A percentile compares a stretch with the other conserved stretches of the same genome.
phyloP scores from a whole-genome alignment of 129 eudicot genomes.

The Tanacetum coccineum region DNA sequence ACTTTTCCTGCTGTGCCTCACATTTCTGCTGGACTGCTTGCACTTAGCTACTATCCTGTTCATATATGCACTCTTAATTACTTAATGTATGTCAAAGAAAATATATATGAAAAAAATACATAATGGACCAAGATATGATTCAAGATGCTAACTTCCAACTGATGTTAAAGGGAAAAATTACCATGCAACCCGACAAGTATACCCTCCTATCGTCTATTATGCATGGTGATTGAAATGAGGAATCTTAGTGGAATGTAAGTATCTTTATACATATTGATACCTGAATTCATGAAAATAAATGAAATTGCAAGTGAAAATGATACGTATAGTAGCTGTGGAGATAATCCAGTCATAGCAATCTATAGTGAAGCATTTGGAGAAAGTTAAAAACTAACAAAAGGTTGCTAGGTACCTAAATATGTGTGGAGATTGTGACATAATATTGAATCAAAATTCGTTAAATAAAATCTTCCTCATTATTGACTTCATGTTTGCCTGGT shows the following conservation, averaged over 20 bases:
- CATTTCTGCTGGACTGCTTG: constrained; percentile 86
- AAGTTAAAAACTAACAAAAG: constrained; percentile 13
- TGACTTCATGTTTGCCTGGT: no score
- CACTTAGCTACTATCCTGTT: constrained; percentile 71
- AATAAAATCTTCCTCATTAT: constrained; percentile 17
- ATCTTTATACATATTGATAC: neutral
- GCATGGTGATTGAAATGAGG: neutral
- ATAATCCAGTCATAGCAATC: constrained; percentile 88
- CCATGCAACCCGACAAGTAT: neutral
- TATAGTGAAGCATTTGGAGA: constrained; percentile 32
- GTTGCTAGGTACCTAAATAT: constrained; percentile 19
- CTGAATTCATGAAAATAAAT: neutral
- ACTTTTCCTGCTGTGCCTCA: constrained; percentile 75
- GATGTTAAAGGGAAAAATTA: neutral
- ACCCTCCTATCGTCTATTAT: neutral
- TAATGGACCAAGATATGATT: neutral
- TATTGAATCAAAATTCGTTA: constrained; percentile 1
- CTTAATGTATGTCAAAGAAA: constrained; percentile 52
- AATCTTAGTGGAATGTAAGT: neutral
- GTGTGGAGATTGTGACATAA: constrained; percentile 13
- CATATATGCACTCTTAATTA: constrained; percentile 92
- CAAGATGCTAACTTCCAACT: neutral
- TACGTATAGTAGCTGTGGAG: constrained; percentile 91
- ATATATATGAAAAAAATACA: constrained; percentile 9
- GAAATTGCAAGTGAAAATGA: constrained; percentile 33